Conservation (phyloP, 108 stramenopile species). For the Seminavis robusta region DNA sequence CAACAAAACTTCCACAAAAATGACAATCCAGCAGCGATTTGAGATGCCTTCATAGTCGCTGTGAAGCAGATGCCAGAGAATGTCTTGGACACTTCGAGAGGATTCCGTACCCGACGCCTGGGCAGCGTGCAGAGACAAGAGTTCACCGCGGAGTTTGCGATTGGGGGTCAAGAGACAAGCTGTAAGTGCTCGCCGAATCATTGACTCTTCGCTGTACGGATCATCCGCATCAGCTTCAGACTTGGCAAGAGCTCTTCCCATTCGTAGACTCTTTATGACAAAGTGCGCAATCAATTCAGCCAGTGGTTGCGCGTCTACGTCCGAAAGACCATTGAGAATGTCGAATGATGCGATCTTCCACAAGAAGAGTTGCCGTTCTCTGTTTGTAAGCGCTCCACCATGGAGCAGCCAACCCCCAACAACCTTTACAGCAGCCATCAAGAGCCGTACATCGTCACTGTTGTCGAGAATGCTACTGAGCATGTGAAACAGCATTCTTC, state of each 20-base stretch:
- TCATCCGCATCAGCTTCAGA: slow-evolving; percentile 2
- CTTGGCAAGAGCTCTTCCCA: slow-evolving; percentile 23
- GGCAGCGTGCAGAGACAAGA: slow-evolving; percentile 20
- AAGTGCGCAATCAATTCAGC: slow-evolving; percentile 55
- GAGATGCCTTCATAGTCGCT: slow-evolving; percentile 69
- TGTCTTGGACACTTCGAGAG: slow-evolving; percentile 15
- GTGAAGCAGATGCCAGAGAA: slow-evolving; percentile 55
- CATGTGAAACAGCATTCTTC: slow-evolving; percentile 50
- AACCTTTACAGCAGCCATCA: slow-evolving; percentile 54
- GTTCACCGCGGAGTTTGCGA: slow-evolving; percentile 13
- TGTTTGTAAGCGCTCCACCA: slow-evolving; percentile 45
- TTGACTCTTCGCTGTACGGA: slow-evolving; percentile 8
- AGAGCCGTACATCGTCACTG: slow-evolving; percentile 51
- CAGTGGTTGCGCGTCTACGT: slow-evolving; percentile 58
- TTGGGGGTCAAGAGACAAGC: slow-evolving; percentile 56
- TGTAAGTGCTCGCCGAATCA: slow-evolving; percentile 28
- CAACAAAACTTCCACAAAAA: slow-evolving; percentile 66
- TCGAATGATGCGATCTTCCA: slow-evolving; percentile 62
- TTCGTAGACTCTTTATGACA: slow-evolving; percentile 29
- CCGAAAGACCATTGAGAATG: slow-evolving; percentile 53
- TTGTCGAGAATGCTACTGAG: slow-evolving; percentile 60
- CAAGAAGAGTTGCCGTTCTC: slow-evolving; percentile 60
- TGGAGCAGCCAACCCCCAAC: slow-evolving; percentile 61
- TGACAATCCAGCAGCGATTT: slow-evolving; percentile 57
- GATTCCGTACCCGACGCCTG: too few relatives aligned